These are phyloP conservation scores for Zygosaccharomyces bisporus DNA, from an alignment of 805 yeast genomes.

Conservation along the genomic window DNA sequence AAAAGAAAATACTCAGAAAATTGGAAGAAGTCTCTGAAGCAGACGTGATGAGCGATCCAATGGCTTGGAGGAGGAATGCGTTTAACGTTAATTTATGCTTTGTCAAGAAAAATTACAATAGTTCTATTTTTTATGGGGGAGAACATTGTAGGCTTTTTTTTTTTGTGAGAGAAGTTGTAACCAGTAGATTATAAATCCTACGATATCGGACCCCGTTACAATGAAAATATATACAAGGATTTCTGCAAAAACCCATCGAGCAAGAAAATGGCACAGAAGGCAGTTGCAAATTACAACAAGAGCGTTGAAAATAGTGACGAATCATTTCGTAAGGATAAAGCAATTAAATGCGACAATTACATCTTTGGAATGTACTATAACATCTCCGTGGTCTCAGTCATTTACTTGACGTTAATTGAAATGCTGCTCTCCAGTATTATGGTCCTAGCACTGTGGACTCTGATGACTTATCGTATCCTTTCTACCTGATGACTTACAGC, in stretches of 20 bases:
- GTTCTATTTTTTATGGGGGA: not conserved
- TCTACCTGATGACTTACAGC: not conserved
- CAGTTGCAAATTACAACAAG: constrained; percentile 1
- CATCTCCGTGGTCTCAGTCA: not conserved
- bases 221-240: not conserved
- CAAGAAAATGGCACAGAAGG: not conserved
- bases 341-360: not conserved
- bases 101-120: not conserved
- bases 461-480: not conserved
- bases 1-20: not conserved
- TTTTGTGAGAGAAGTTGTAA: not conserved
- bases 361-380: not conserved
- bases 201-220: not conserved
- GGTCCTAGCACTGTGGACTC: not conserved
- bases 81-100: not conserved
- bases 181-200: not conserved
- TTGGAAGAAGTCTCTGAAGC: not conserved
- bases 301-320: not conserved
- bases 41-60: not conserved
- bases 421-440: not conserved
- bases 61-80: not conserved
- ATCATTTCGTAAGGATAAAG: not conserved
- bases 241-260: not conserved
- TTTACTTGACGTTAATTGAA: not conserved
- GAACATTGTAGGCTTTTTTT: not conserved